Percentiles rank a stretch among this genome's conserved stretches.
Evolutionary conservation across 306 rosid species (phyloP).

Genomic region (Rubus parviflorus): DNA sequence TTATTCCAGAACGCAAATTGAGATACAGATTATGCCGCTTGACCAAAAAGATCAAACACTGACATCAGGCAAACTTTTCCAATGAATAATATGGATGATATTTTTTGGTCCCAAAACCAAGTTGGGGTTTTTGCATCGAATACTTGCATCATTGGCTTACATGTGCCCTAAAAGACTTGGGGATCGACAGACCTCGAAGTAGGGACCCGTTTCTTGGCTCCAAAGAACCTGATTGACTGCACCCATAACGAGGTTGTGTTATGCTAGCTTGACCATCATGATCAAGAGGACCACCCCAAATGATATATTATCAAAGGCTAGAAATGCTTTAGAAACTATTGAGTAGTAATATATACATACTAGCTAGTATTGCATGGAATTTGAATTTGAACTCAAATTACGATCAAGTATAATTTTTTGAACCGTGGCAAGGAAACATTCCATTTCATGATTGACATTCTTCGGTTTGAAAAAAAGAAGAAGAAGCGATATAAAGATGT

Average conservation of each 20-base stretch:
- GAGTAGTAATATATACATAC: not conserved
- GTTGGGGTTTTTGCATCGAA: constrained; percentile 15
- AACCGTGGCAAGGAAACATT: constrained; percentile 6
- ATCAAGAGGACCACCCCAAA: constrained; percentile 48
- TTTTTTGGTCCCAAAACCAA: constrained; percentile 20
- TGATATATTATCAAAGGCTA: constrained; percentile 11
- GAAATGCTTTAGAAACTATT: constrained; percentile 7
- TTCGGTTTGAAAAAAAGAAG: constrained; percentile 13
- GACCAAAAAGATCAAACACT: constrained; percentile 17
- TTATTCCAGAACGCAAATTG: too few species aligned
- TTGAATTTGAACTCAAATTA: constrained; percentile 24
- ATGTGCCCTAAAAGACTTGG: constrained; percentile 32
- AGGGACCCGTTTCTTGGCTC: constrained; percentile 31
- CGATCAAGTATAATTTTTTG: not conserved
- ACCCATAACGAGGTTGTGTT: constrained; percentile 53
- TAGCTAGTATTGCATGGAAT: not conserved
- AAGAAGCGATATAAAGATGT: constrained; percentile 32
- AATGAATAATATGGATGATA: not conserved
- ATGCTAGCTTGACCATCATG: constrained; percentile 49
- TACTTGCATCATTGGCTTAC: constrained; percentile 36
- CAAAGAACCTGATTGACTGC: constrained; percentile 56
- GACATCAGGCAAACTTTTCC: not conserved
- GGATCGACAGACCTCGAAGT: constrained; percentile 29
- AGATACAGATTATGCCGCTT: too few species aligned
- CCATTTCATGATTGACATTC: constrained; percentile 21